Evolutionary conservation across 495 filamentous ascomycete species (phyloP).

Genomic region (Bombardia bombarda): DNA sequence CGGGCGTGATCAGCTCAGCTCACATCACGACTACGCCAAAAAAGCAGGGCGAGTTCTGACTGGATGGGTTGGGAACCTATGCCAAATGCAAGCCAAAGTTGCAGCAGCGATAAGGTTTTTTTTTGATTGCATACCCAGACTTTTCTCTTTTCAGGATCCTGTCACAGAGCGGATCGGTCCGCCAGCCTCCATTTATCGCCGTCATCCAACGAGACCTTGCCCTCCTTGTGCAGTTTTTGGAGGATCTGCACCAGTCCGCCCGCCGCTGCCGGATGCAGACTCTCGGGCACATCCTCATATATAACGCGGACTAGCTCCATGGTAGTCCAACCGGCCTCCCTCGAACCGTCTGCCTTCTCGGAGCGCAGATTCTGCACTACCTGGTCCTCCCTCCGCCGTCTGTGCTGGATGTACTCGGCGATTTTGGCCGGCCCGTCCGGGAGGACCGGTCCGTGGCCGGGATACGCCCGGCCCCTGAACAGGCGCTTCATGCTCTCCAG

Average conservation of each 20-base stretch:
- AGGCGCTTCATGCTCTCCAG: conserved; percentile 60
- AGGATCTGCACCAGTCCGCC: conserved; percentile 61
- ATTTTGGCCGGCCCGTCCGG: conserved; percentile 58
- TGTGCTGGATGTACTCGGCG: conserved; percentile 73
- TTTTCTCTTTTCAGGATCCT: no score
- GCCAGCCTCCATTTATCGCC: conserved; percentile 46
- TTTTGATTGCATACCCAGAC: no score
- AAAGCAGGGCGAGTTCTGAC: no score
- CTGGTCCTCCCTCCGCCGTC: conserved; percentile 72
- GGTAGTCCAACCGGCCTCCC: conserved; percentile 54
- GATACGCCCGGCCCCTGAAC: conserved; percentile 68
- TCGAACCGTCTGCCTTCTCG: conserved; percentile 10
- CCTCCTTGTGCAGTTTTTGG: conserved; percentile 60
- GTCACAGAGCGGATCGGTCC: conserved; percentile 35
- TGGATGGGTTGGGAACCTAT: no score
- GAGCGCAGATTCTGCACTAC: conserved; percentile 59
- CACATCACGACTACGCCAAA: no score
- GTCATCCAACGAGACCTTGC: conserved; percentile 41
- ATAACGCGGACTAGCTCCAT: conserved; percentile 82
- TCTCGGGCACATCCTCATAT: conserved; percentile 70
- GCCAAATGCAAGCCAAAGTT: no score
- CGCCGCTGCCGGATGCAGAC: conserved; percentile 64
- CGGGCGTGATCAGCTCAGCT: no score
- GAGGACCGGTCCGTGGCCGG: conserved; percentile 77
- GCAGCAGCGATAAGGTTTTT: no score